Evolutionary conservation across 176 grass and related monocot species (phyloP).

Genomic region (Canna indica): DNA sequence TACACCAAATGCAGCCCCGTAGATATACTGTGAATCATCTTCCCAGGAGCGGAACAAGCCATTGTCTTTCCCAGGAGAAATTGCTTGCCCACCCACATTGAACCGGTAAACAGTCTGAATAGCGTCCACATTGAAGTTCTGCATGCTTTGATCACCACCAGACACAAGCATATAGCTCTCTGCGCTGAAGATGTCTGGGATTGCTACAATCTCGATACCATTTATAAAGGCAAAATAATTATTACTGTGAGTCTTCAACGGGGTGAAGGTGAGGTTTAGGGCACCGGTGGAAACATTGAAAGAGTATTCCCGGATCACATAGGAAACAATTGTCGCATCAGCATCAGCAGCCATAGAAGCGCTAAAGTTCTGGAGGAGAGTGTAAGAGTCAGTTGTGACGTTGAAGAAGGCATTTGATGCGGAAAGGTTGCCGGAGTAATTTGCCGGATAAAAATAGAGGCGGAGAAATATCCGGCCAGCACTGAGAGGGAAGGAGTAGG

Average conservation of each 20-base stretch:
- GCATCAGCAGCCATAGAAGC: slow-evolving; percentile 47
- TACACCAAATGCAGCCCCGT: slow-evolving; percentile 39
- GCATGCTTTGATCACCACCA: slow-evolving; percentile 21
- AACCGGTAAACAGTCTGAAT: slow-evolving; percentile 72
- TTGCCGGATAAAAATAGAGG: slow-evolving; percentile 70
- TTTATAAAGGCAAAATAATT: slow-evolving; percentile 78
- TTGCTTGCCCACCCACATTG: slow-evolving; percentile 64
- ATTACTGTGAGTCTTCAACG: slow-evolving; percentile 29
- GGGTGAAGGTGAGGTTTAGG: slow-evolving; percentile 81
- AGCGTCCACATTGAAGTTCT: slow-evolving; percentile 22
- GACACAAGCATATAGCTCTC: not conserved
- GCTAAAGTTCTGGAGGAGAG: slow-evolving; percentile 78
- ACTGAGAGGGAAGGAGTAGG: slow-evolving; percentile 72
- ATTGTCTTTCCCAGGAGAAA: slow-evolving; percentile 55
- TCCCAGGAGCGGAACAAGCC: slow-evolving; percentile 62
- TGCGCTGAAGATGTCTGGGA: slow-evolving; percentile 48
- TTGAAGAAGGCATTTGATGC: slow-evolving; percentile 61
- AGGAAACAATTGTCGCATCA: slow-evolving; percentile 37
- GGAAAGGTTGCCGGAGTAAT: slow-evolving; percentile 28
- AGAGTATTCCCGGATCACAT: slow-evolving; percentile 58
- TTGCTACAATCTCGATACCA: slow-evolving; percentile 81
- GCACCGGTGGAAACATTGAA: slow-evolving; percentile 45
- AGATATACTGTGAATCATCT: slow-evolving; percentile 54
- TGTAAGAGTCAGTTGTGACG: slow-evolving; percentile 28
- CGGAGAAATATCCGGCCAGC: slow-evolving; percentile 63